Percentiles rank a stretch among this genome's conserved stretches.
Evolutionary conservation across 2,329 filamentous ascomycete species (phyloP).

Genomic region (Coniella vitis): DNA sequence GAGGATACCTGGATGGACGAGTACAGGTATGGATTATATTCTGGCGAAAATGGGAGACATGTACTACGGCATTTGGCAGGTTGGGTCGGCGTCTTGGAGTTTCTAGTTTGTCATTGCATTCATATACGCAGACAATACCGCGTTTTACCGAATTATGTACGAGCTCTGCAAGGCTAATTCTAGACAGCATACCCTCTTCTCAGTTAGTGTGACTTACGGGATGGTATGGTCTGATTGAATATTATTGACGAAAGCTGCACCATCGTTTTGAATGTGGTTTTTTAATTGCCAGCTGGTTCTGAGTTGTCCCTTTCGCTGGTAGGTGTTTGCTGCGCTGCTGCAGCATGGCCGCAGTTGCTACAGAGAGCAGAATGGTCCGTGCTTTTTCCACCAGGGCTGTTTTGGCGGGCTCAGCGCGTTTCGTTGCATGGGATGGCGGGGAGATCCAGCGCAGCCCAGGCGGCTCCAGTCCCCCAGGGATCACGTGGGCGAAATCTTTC

Average conservation of each 20-base stretch:
- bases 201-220: too few species aligned
- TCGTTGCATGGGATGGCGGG: background rate
- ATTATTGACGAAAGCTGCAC: too few species aligned
- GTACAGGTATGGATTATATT: background rate
- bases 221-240: too few species aligned
- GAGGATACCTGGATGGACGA: too few species aligned
- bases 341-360: too few species aligned
- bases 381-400: slow-evolving; percentile 3
- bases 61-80: slow-evolving; percentile 2
- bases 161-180: background rate
- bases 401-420: background rate
- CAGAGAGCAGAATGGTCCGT: slow-evolving; percentile 7
- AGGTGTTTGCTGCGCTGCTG: too few species aligned
- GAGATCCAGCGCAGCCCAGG: too few species aligned
- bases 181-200: too few species aligned
- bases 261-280: too few species aligned
- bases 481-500: slow-evolving; percentile 15
- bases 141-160: background rate
- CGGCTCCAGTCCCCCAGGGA: slow-evolving; percentile 2
- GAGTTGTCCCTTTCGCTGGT: too few species aligned
- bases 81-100: slow-evolving; percentile 14
- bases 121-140: background rate
- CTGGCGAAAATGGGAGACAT: background rate
- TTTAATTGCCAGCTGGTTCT: too few species aligned
- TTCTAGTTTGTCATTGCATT: slow-evolving; percentile 1